Evolutionary conservation across 768 basidiomycete species (phyloP), one percentile per base, ranked within the genome.

Genomic region (Floccularia luteovirens): DNA sequence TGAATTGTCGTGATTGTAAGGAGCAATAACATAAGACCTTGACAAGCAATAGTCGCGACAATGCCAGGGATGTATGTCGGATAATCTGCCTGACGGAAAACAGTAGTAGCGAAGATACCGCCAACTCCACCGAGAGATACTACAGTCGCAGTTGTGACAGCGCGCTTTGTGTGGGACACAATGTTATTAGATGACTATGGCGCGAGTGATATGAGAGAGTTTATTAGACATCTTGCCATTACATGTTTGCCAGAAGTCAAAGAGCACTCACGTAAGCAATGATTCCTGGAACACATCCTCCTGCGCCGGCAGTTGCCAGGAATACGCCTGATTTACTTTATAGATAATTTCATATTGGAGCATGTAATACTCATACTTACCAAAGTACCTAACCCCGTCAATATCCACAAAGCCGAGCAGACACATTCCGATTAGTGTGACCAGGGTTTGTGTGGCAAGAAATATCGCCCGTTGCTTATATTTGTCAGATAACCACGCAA

Each of bases 231-330:
- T n/a, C n/a, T n/a, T n/a, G n/a, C n/a, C n/a, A n/a, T n/a, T n/a
- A n/a, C n/a, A n/a, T n/a, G n/a, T n/a, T n/a, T n/a, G n/a, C n/a
- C n/a, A n/a, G n/a, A n/a, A n/a, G n/a, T n/a, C n/a, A n/a, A n/a
- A n/a, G n/a, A n/a, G n/a, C n/a, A n/a, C n/a, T n/a, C n/a, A 41
- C 44, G 21, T 45, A 45, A 28, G 44, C 44, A 14, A 45, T 34
- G 27, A 45, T 41, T 4, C 37, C 44, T 2, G 40, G 32, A 20
- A 28, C 25, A n/a, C 39, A 34, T 14, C 44, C 44, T 4, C 23
- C 34, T n/a, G 39, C 36, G 4, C 39, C 44, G 17, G 41, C 41
- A 24, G 40, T 45, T 16, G 27, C 36, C n/a, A 45, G 39, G 44
- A 45, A 45, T 4, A 38, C 31, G 17, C 44, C 44, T 45, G 19